These are phyloP conservation scores for Hyphopichia buzzinii DNA, from an alignment of 1,139 yeast species.

Conservation along the genomic window DNA sequence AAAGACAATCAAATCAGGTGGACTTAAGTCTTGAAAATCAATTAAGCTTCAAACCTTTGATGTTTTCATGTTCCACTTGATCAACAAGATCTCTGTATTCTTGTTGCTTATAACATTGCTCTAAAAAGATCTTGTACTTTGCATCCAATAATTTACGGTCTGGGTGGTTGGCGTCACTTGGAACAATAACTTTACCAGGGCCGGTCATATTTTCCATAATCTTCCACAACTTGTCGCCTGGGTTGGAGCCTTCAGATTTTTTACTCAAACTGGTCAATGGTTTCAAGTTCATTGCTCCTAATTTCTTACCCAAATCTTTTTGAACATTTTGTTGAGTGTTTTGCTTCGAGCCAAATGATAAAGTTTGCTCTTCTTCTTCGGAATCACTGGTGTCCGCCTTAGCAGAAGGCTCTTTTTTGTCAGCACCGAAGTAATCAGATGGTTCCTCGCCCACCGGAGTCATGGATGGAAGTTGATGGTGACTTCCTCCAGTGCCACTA, in stretches of 20 bases:
- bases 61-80: constrained; percentile 42
- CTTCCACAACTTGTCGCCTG: constrained; percentile 73
- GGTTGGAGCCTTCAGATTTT: constrained; percentile 15
- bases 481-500: constrained; percentile 32
- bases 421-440: constrained; percentile 40
- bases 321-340: constrained; percentile 50
- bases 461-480: constrained; percentile 56
- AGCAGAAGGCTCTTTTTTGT: constrained; percentile 3
- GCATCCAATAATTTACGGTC: constrained; percentile 71
- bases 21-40: no score
- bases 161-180: constrained; percentile 54
- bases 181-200: constrained; percentile 74
- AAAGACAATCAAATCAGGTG: no score
- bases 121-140: constrained; percentile 81
- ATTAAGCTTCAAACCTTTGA: constrained; percentile 11
- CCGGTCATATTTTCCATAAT: constrained; percentile 85
- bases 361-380: constrained; percentile 45
- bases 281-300: constrained; percentile 29
- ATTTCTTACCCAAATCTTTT: constrained; percentile 29
- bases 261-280: constrained; percentile 31
- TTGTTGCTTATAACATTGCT: constrained; percentile 80
- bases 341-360: constrained; percentile 59
- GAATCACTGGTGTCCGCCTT: constrained; percentile 28
- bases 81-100: constrained; percentile 72
- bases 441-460: constrained; percentile 50